Percentiles rank a stretch among this genome's conserved stretches.
phyloP scores from a whole-genome alignment of 371 early-diverging fungal species.

The Mucor lusitanicus region DNA sequence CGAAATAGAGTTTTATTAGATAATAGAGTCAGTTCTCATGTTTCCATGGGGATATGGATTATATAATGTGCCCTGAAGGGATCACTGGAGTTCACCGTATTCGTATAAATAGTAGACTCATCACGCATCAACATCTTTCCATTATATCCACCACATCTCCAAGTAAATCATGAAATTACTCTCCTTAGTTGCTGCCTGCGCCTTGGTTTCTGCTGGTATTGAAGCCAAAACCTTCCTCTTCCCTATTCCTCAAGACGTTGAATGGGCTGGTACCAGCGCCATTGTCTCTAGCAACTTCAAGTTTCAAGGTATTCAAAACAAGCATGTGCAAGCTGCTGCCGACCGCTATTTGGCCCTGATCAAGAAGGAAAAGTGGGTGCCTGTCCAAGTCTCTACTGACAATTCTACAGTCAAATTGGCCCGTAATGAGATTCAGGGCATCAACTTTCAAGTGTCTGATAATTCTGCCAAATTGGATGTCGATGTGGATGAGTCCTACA shows the following conservation, averaged over 20 bases:
- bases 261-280: conserved; percentile 37
- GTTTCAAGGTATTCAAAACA: conserved; percentile 26
- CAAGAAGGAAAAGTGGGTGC: conserved; percentile 40
- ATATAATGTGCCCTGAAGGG: not conserved
- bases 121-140: not conserved
- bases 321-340: conserved; percentile 38
- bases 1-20: not conserved
- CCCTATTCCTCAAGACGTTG: conserved; percentile 44
- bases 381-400: conserved; percentile 30
- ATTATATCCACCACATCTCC: not conserved
- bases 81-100: not conserved
- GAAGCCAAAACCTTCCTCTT: conserved; percentile 42
- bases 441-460: conserved; percentile 34
- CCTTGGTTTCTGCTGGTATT: conserved; percentile 20
- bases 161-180: conserved; percentile 31
- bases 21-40: not conserved
- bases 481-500: conserved; percentile 70
- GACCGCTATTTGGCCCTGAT: conserved; percentile 39
- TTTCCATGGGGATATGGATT: not conserved
- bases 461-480: conserved; percentile 40
- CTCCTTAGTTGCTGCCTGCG: conserved; percentile 27
- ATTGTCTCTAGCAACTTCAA: conserved; percentile 24
- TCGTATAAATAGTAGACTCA: not conserved
- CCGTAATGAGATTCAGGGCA: conserved; percentile 9
- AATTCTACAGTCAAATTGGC: not conserved